Evolutionary conservation across 2,329 filamentous ascomycete species (phyloP), one percentile per base, ranked within the genome.

Genomic region (Xylaria sp.): DNA sequence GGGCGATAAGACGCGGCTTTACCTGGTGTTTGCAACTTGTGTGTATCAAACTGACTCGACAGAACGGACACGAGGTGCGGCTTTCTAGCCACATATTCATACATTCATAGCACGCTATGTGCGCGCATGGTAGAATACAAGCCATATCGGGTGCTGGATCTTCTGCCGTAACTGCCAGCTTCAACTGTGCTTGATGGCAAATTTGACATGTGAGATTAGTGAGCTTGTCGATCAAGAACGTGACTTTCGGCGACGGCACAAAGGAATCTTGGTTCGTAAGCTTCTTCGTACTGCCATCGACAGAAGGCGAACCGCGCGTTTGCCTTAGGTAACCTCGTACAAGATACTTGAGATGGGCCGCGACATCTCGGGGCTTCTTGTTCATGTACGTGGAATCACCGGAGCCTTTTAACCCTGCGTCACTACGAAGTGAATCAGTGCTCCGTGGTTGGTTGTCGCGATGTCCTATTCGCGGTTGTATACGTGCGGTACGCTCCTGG

Each of bases 51-150:
- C 63, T 20, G 10, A 68, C 48, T 20, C 79, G 75, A 64, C 81
- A 82, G 66, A 82, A 81, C 0, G 79, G 81, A 58, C 81, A 83
- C 10, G 58, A 70, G 2, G 65, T 39, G 41, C 78, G 62, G 0
- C 32, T 39, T 0, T 34, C 28, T 6, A 80, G 55, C 78, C 80
- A 81, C 1, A 20, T 44, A 2, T 65, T 46, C 18, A 82, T 60
- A 50, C 81, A 82, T 1, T 9, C 18, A 4, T 68, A 54, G 59
- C 81, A 79, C 3, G 71, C 78, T 4, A 78, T 68, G 62, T 83
- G 81, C 0, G 80, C 80, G 48, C 81, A 82, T 0, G 81, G 78
- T 28, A 82, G 68, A 1, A 82, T 77, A 2, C 72, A 69, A 1
- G 80, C 75, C 0, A 69, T 64, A 0, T n/a, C 51, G 3, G 73